Base-by-base conservation (phyloP, 108 stramenopile species). In the Skeletonema marinoi region DNA sequence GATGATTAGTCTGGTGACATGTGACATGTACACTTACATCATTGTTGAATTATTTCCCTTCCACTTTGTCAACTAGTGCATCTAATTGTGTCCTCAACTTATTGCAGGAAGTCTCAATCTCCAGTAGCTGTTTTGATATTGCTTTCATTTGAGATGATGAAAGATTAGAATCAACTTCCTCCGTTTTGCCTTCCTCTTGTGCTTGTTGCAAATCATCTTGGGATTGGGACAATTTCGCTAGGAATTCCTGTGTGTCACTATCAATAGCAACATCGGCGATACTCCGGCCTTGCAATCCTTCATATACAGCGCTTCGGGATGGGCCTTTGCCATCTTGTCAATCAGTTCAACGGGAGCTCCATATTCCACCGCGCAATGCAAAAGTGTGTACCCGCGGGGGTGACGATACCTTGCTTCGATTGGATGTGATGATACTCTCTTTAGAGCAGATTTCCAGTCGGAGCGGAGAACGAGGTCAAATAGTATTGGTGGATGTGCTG, bases 211-310 rank as follows among this genome's bases (percentile, higher is more conserved):
- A 4, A 33, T 31, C 44, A 42, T 14, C 33, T 41, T 65, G 32
- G 1, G 46, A 13, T 41, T 65, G 32, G 1, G 46, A 13, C 2
- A 33, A 17, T 66, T 39, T 8, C 17, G 67, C 67, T 41, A 77
- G 44, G 41, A 62, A 70, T 31, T 42, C 70, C 32, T 71, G 70
- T 21, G 70, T 61, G 3, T 77, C 69, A 32, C 63, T 32, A 36
- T 62, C 51, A 14, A 70, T 46, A 17, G 70, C 69, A 60, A 71
- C 44, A 35, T 77, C 75, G 19, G 19, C 36, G 3, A 54, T 42
- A 21, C 44, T 77, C 16, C 70, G 66, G 1, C 75, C 75, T 32
- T 71, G 66, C 75, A 77, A 71, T 77, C 75, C 10, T 70, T 77
- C 36, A 61, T 42, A 3, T 48, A 19, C 31, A 77, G 17, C n/a